Percentiles rank a stretch among this genome's conserved stretches.
These are phyloP conservation scores for Lumnitzera racemosa DNA, from an alignment of 345 rosid genomes.

Conservation along the genomic window DNA sequence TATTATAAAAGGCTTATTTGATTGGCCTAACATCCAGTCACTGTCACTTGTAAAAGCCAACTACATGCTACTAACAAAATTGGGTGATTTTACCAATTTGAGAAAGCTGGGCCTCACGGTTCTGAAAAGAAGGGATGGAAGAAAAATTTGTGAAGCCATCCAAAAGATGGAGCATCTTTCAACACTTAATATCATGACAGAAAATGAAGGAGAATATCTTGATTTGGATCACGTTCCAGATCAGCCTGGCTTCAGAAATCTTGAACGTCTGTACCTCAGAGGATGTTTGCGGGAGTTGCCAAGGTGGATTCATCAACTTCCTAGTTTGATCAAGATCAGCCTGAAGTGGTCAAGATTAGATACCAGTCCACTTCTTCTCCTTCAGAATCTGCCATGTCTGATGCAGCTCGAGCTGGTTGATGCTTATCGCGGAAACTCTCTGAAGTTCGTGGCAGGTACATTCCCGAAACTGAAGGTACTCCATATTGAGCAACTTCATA, in stretches of 20 bases:
- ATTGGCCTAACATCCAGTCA: not conserved
- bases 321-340: not conserved
- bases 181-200: not conserved
- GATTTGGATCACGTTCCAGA: constrained; percentile 1
- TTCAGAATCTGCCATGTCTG: too few species aligned
- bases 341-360: constrained; percentile 8
- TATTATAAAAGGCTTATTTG: too few species aligned
- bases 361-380: too few species aligned
- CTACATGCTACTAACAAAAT: not conserved
- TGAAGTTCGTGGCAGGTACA: too few species aligned
- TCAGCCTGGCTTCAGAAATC: not conserved
- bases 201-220: not conserved
- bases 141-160: constrained; percentile 2
- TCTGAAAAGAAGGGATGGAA: not conserved
- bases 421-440: too few species aligned
- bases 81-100: constrained; percentile 1
- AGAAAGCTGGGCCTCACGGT: constrained; percentile 6
- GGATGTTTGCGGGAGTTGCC: not conserved
- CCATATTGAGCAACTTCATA: too few species aligned
- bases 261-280: not conserved
- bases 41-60: constrained; percentile 8
- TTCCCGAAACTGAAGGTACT: too few species aligned
- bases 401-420: too few species aligned
- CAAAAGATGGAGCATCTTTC: constrained; percentile 5
- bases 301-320: not conserved